Conservation (phyloP, 768 basidiomycete genomes). For the Xerocomus brunneocitrinus region DNA sequence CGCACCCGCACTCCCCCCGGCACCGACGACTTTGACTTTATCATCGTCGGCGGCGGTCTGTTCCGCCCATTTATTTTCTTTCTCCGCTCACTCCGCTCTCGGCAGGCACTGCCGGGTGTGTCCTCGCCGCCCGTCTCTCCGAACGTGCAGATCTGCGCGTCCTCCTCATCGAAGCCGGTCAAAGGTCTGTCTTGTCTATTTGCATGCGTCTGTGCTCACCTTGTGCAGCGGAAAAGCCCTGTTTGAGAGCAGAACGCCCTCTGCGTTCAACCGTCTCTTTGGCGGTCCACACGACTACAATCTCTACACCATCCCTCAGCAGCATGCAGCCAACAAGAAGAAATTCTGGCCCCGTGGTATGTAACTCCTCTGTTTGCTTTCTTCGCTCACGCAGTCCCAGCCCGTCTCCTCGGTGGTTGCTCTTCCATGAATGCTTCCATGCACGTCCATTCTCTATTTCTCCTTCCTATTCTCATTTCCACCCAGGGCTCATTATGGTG, state of each 20-base stretch:
- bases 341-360: constrained; percentile 66
- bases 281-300: constrained; percentile 46
- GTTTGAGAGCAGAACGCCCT: constrained; percentile 40
- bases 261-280: constrained; percentile 41
- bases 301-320: constrained; percentile 55
- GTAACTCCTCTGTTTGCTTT: neutral
- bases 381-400: constrained; percentile 32
- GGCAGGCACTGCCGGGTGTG: constrained; percentile 43
- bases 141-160: constrained; percentile 35
- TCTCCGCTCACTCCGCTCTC: neutral
- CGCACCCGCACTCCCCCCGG: neutral
- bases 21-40: constrained; percentile 42
- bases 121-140: constrained; percentile 41
- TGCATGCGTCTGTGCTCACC: neutral
- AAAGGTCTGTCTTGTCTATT: constrained; percentile 40
- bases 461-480: constrained; percentile 5
- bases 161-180: constrained; percentile 35
- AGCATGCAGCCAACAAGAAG: constrained; percentile 40
- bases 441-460: constrained; percentile 18
- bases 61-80: neutral
- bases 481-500: constrained; percentile 50
- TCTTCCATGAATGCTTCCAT: constrained; percentile 62
- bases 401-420: constrained; percentile 69
- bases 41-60: constrained; percentile 53
- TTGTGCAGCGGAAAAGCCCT: constrained; percentile 42